These are phyloP conservation scores for Myxozyma vanderwaltii DNA, from an alignment of 805 yeast genomes.

Conservation along the genomic window DNA sequence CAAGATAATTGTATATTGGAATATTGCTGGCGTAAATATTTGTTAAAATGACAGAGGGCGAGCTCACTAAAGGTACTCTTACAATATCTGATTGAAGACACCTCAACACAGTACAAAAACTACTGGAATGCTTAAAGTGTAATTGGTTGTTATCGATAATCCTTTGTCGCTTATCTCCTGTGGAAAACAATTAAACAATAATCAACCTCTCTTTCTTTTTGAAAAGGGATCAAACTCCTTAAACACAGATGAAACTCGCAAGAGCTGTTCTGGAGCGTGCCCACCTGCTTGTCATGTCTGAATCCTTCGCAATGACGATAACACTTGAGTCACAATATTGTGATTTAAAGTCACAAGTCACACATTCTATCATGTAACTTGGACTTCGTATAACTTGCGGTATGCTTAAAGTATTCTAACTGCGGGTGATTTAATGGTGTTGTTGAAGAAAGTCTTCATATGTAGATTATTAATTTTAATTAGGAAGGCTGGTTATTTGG, in stretches of 20 bases:
- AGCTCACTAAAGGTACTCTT: background rate
- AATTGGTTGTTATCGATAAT: background rate
- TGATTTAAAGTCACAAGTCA: background rate
- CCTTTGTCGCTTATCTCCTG: too few species aligned
- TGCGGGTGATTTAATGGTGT: too few species aligned
- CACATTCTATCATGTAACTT: background rate
- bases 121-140: background rate
- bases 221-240: background rate
- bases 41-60: too few species aligned
- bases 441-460: too few species aligned
- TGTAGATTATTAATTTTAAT: too few species aligned
- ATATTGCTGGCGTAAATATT: background rate
- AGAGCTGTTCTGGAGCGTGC: background rate
- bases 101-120: background rate
- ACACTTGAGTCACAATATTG: background rate
- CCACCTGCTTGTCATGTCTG: background rate
- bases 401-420: too few species aligned
- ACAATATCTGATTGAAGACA: background rate
- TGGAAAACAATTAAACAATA: too few species aligned
- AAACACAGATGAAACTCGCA: background rate
- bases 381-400: too few species aligned
- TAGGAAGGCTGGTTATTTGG: too few species aligned
- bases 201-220: too few species aligned
- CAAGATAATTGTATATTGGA: background rate
- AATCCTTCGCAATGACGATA: conserved; percentile 1